Evolutionary conservation across 192 early-diverging fungal genomes (phyloP).

Genomic region (Gonapodya prolifera): DNA sequence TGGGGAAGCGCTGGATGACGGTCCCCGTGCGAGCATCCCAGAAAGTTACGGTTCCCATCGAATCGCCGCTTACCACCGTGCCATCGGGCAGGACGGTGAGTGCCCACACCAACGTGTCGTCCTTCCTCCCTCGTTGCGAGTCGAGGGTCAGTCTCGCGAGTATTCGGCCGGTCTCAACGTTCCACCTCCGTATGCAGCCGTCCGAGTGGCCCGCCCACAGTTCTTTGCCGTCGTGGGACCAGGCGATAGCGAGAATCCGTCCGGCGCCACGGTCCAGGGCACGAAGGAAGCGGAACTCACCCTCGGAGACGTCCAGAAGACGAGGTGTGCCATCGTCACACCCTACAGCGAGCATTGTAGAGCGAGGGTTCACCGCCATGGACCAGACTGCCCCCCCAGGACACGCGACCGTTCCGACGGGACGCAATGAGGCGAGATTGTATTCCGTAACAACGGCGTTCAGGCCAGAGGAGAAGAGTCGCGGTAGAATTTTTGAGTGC

Average conservation of each 20-base stretch:
- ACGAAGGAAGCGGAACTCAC: slow-evolving; percentile 47
- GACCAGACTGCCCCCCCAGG: slow-evolving; percentile 92
- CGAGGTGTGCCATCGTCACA: slow-evolving; percentile 87
- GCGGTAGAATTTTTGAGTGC: slow-evolving; percentile 27
- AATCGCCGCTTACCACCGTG: slow-evolving; percentile 80
- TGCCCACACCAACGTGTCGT: slow-evolving; percentile 85
- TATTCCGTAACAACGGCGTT: slow-evolving; percentile 79
- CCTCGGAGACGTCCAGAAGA: slow-evolving; percentile 72
- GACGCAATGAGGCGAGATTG: slow-evolving; percentile 51
- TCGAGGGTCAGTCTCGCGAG: slow-evolving; percentile 64
- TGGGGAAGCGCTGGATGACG: slow-evolving; percentile 46
- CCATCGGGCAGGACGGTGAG: slow-evolving; percentile 47
- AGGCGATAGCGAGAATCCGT: slow-evolving; percentile 62
- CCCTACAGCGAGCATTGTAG: slow-evolving; percentile 70
- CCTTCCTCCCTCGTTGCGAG: slow-evolving; percentile 29
- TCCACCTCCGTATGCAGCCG: slow-evolving; percentile 61
- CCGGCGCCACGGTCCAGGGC: slow-evolving; percentile 55
- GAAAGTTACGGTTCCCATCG: slow-evolving; percentile 78
- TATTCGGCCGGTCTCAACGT: slow-evolving; percentile 34
- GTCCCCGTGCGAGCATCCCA: slow-evolving; percentile 65
- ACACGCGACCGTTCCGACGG: slow-evolving; percentile 50
- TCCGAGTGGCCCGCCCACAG: slow-evolving; percentile 78
- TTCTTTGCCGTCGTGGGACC: slow-evolving; percentile 54
- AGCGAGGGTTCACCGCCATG: slow-evolving; percentile 64
- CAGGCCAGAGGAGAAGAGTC: slow-evolving; percentile 77